Percentiles rank a stretch among this genome's conserved stretches.
Evolutionary conservation across 2,329 filamentous ascomycete genomes (phyloP).

Genomic region (Alternaria triticimaculans): DNA sequence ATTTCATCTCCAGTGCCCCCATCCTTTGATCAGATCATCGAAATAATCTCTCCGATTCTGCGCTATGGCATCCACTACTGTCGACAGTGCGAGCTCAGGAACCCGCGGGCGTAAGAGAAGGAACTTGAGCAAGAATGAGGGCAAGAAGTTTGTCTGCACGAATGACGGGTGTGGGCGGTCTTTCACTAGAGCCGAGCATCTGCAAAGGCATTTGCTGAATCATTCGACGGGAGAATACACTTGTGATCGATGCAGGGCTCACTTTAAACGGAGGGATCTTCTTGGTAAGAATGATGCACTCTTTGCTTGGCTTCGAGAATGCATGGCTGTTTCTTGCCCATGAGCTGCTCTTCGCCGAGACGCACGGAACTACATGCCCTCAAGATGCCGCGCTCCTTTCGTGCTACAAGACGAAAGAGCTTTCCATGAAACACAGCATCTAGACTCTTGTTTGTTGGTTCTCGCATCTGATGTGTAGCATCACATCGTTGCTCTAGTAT

Average conservation of each 20-base stretch:
- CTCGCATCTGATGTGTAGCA: background rate
- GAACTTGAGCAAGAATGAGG: conserved; percentile 30
- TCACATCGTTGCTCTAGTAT: background rate
- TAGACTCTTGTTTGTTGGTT: background rate
- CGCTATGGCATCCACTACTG: conserved; percentile 26
- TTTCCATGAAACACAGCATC: background rate
- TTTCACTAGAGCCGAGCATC: conserved; percentile 92
- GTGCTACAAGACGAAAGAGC: background rate
- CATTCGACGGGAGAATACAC: conserved; percentile 67
- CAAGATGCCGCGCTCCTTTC: background rate
- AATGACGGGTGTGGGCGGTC: conserved; percentile 88
- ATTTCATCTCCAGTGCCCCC: conserved; percentile 24
- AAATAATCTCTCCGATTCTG: conserved; percentile 3
- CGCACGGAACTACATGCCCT: too few species aligned
- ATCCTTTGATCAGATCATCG: conserved; percentile 29
- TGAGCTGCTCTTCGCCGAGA: background rate
- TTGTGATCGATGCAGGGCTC: conserved; percentile 65
- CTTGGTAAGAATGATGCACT: conserved; percentile 53
- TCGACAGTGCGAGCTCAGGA: conserved; percentile 34
- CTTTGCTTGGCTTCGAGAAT: conserved; percentile 4
- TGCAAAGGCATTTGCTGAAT: conserved; percentile 94
- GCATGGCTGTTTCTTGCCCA: background rate
- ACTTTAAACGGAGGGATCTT: conserved; percentile 67
- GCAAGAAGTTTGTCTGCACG: conserved; percentile 71
- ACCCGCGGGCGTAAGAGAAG: conserved; percentile 70